Conservation (phyloP, 164 flowering plant genomes). For the Chimonanthus salicifolius region DNA sequence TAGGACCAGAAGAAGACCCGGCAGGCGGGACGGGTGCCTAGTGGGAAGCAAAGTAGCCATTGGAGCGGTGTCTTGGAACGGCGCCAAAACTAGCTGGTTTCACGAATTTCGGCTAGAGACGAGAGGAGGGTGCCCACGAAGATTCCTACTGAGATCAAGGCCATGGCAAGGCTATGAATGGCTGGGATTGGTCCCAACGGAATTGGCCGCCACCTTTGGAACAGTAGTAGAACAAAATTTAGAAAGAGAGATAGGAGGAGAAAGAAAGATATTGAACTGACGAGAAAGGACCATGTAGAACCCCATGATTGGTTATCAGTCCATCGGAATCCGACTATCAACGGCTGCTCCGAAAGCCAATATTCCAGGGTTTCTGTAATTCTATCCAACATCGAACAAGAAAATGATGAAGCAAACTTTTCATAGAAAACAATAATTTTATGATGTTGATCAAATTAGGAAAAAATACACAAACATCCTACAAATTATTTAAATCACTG, state of each 20-base stretch:
- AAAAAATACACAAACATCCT: too few relatives aligned
- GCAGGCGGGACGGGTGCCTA: conserved; percentile 75
- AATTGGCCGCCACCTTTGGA: conserved; percentile 27
- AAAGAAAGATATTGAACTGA: conserved; percentile 49
- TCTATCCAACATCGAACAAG: background rate
- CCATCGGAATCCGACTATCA: conserved; percentile 70
- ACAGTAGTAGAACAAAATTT: conserved; percentile 21
- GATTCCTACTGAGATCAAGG: conserved; percentile 48
- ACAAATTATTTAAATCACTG: too few relatives aligned
- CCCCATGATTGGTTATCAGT: conserved; percentile 54
- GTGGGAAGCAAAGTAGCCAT: conserved; percentile 84
- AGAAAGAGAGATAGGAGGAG: conserved; percentile 41
- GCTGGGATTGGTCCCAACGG: conserved; percentile 71
- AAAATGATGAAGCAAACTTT: too few relatives aligned
- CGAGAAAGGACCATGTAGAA: conserved; percentile 81
- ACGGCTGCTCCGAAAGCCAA: conserved; percentile 73
- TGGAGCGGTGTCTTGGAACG: conserved; percentile 57
- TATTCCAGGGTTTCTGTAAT: conserved; percentile 20
- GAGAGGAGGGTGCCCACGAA: conserved; percentile 59
- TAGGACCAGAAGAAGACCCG: conserved; percentile 91
- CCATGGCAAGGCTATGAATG: conserved; percentile 49
- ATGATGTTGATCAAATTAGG: too few relatives aligned
- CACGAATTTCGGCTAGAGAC: conserved; percentile 66
- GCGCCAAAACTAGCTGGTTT: conserved; percentile 73
- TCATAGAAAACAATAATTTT: too few relatives aligned